phyloP scores from a whole-genome alignment of 164 flowering plant species.

The Buxus sempervirens region DNA sequence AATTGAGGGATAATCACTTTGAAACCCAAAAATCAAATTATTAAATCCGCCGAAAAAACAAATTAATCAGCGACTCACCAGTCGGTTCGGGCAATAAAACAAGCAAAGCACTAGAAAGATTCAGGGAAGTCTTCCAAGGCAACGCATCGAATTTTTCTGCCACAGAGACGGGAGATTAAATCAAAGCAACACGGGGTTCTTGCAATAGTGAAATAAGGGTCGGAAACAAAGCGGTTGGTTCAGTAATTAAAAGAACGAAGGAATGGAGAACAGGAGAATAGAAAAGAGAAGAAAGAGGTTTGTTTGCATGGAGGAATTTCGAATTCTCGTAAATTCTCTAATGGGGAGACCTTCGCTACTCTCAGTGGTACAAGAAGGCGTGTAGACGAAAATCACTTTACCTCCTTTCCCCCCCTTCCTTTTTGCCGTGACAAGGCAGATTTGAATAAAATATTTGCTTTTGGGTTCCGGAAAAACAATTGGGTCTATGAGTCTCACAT shows the following conservation, averaged over 20 bases:
- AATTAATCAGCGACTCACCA: conserved; percentile 15
- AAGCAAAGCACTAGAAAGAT: conserved; percentile 6
- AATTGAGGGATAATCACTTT: not conserved
- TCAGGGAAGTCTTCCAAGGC: not conserved
- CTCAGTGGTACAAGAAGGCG: not conserved
- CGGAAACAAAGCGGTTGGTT: not conserved
- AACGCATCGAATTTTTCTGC: not conserved
- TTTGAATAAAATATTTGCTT: too few relatives aligned
- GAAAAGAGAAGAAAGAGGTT: not conserved
- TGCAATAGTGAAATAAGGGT: not conserved
- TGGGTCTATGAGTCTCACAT: too few relatives aligned
- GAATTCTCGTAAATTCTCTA: not conserved
- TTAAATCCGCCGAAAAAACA: not conserved
- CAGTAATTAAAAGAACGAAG: not conserved
- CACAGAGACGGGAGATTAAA: not conserved
- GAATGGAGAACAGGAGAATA: not conserved
- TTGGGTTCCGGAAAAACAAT: too few relatives aligned
- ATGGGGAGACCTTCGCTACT: not conserved
- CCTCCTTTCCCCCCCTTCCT: conserved; percentile 3
- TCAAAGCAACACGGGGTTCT: not conserved
- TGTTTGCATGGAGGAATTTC: not conserved
- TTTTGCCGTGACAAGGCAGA: too few relatives aligned
- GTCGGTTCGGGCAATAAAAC: not conserved
- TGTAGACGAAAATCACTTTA: not conserved
- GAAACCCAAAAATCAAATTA: not conserved